A percentile compares a stretch with the other conserved stretches of the same genome.
These are phyloP conservation scores for Malbranchea zuffiana DNA, from an alignment of 2,329 filamentous ascomycete genomes.

Conservation along the genomic window DNA sequence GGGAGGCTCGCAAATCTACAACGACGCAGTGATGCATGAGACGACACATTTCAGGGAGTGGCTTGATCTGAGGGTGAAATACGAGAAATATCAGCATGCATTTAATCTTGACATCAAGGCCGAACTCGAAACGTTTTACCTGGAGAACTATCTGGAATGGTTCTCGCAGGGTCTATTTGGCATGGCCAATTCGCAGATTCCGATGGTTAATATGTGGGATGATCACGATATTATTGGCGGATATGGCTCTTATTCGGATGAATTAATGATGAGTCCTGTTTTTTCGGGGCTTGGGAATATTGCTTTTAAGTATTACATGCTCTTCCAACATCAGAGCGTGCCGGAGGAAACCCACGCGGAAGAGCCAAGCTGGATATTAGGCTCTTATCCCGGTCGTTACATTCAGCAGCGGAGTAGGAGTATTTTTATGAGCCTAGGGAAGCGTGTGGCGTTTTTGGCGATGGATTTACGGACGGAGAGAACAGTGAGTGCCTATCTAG, in stretches of 20 bases:
- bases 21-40: constrained; percentile 68
- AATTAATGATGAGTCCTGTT: constrained; percentile 82
- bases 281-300: constrained; percentile 83
- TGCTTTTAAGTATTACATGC: constrained; percentile 96
- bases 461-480: constrained; percentile 87
- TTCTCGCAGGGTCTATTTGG: constrained; percentile 92
- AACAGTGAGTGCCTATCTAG: constrained; percentile 40
- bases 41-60: constrained; percentile 71
- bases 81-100: constrained; percentile 65
- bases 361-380: constrained; percentile 87
- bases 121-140: constrained; percentile 78
- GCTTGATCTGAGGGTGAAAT: constrained; percentile 67
- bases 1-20: constrained; percentile 94
- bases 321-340: constrained; percentile 93
- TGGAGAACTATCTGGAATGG: constrained; percentile 84
- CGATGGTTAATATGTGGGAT: constrained; percentile 97
- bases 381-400: constrained; percentile 70
- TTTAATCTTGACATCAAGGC: constrained; percentile 75
- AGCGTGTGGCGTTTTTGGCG: constrained; percentile 68
- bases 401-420: constrained; percentile 78
- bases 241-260: constrained; percentile 82
- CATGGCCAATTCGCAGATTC: constrained; percentile 87
- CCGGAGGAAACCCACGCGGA: constrained; percentile 65
- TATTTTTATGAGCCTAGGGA: constrained; percentile 72
- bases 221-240: constrained; percentile 90